Percentiles rank a stretch among this genome's conserved stretches.
phyloP scores from a whole-genome alignment of 1,139 yeast genomes.

The Zygosaccharomyces sapae region DNA sequence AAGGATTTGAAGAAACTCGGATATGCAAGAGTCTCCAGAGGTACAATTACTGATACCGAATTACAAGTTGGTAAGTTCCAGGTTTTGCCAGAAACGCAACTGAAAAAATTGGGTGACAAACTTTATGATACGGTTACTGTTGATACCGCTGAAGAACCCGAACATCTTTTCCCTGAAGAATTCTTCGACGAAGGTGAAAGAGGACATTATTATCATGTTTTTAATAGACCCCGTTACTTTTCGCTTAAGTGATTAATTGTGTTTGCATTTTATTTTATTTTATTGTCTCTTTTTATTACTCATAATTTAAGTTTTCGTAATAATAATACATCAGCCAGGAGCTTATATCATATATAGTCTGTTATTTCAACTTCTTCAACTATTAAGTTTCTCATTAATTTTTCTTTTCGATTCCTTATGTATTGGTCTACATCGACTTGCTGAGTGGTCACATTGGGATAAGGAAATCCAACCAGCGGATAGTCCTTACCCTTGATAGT shows the following conservation, averaged over 20 bases:
- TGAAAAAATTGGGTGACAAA: constrained; percentile 41
- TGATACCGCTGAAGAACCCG: constrained; percentile 49
- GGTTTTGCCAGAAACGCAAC: constrained; percentile 45
- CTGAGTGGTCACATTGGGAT: constrained; percentile 12
- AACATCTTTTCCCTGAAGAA: constrained; percentile 71
- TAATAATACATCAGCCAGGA: not conserved
- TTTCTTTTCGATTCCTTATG: constrained; percentile 6
- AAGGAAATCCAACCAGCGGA: constrained; percentile 5
- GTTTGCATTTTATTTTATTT: not conserved
- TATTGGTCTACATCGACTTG: constrained; percentile 14
- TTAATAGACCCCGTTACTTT: constrained; percentile 80
- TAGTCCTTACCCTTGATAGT: constrained; percentile 12
- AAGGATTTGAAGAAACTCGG: constrained; percentile 84
- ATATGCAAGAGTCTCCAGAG: constrained; percentile 89
- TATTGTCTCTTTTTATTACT: not conserved
- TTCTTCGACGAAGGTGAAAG: constrained; percentile 93
- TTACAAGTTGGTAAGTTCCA: constrained; percentile 91
- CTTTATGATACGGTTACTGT: constrained; percentile 56
- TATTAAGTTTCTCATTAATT: constrained; percentile 15
- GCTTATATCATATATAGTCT: constrained; percentile 11
- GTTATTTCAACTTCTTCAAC: constrained; percentile 24
- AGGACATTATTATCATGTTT: constrained; percentile 90
- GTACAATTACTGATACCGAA: constrained; percentile 94
- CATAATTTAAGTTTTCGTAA: not conserved
- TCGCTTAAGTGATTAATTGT: constrained; percentile 17